Conservation (phyloP, 768 basidiomycete genomes). For the Amanita polypyramis region DNA sequence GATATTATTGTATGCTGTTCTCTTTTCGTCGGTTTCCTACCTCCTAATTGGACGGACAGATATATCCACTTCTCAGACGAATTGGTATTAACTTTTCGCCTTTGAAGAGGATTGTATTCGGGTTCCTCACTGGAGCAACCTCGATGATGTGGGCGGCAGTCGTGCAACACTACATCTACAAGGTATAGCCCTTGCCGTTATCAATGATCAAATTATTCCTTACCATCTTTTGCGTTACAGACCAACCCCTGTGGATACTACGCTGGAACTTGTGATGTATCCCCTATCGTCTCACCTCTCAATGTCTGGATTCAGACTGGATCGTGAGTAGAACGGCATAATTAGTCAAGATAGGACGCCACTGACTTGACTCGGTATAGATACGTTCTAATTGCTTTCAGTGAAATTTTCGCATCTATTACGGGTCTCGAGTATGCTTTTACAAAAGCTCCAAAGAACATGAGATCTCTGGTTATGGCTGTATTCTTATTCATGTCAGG, state of each 20-base stretch:
- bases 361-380: conserved; percentile 16
- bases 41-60: conserved; percentile 17
- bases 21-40: not conserved
- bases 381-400: conserved; percentile 57
- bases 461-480: conserved; percentile 80
- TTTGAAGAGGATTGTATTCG: conserved; percentile 47
- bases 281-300: conserved; percentile 42
- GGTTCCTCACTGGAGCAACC: conserved; percentile 44
- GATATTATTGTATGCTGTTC: conserved; percentile 36
- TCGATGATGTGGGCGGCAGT: conserved; percentile 68
- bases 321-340: conserved; percentile 29
- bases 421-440: conserved; percentile 85
- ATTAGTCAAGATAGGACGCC: not conserved
- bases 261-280: conserved; percentile 37
- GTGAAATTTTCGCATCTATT: conserved; percentile 74
- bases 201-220: conserved; percentile 20
- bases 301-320: conserved; percentile 75
- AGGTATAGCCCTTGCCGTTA: conserved; percentile 28
- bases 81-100: conserved; percentile 44
- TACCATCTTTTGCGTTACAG: conserved; percentile 8
- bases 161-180: conserved; percentile 67
- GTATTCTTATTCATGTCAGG: conserved; percentile 52
- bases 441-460: conserved; percentile 82
- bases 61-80: conserved; percentile 48
- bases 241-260: conserved; percentile 42